Evolutionary conservation across 2,329 filamentous ascomycete species (phyloP).

Genomic region (Thelonectria rubi): DNA sequence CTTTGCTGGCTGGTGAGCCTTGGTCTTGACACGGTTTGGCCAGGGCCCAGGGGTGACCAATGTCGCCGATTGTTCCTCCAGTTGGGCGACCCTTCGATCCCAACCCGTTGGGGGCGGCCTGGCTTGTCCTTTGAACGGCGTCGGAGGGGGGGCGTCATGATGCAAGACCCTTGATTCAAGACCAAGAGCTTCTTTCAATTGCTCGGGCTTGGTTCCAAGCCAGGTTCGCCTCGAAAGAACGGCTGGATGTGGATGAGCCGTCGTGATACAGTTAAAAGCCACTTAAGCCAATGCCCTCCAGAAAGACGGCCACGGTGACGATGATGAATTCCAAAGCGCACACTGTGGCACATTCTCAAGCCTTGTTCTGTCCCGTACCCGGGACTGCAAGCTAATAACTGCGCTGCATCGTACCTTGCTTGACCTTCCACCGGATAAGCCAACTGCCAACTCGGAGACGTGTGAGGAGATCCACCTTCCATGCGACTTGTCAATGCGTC

Average conservation of each 20-base stretch:
- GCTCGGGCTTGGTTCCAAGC: conserved; percentile 4
- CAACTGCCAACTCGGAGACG: conserved; percentile 7
- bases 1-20: conserved; percentile 27
- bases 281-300: background rate
- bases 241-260: conserved; percentile 7
- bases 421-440: conserved; percentile 10
- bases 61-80: conserved; percentile 10
- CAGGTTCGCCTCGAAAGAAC: background rate
- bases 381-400: conserved; percentile 5
- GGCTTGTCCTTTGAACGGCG: background rate
- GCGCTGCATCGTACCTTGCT: conserved; percentile 27
- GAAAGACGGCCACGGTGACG: background rate
- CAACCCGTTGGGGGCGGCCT: background rate
- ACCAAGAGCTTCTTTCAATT: conserved; percentile 8
- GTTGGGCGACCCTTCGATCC: conserved; percentile 14
- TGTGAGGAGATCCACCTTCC: conserved; percentile 16
- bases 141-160: conserved; percentile 7
- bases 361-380: background rate
- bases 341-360: conserved; percentile 20
- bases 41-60: conserved; percentile 21
- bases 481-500: conserved; percentile 9
- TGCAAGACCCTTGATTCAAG: conserved; percentile 6
- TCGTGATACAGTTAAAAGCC: conserved; percentile 1
- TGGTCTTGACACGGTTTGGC: conserved; percentile 30
- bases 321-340: conserved; percentile 1